Evolutionary conservation across 2,329 filamentous ascomycete species (phyloP).

Genomic region (Aureobasidium vineae): DNA sequence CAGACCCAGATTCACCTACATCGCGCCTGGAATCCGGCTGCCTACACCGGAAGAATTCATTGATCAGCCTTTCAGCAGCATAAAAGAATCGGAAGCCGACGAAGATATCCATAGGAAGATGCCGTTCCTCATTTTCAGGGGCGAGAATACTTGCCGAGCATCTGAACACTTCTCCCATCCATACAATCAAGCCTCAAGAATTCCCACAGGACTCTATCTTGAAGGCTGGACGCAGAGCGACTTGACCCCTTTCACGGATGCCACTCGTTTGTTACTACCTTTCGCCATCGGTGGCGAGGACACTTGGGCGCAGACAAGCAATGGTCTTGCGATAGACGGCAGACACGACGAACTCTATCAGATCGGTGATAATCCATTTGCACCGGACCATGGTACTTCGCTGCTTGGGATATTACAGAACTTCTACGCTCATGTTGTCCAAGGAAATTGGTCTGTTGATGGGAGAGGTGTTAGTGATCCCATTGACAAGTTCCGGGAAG

Average conservation of each 20-base stretch:
- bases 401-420: neutral
- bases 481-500: neutral
- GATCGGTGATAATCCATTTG: conserved; percentile 4
- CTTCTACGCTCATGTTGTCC: neutral
- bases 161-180: neutral
- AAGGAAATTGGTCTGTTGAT: neutral
- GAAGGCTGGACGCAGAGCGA: neutral
- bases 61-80: neutral
- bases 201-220: neutral
- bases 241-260: neutral
- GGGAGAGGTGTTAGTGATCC: neutral
- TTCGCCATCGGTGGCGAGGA: neutral
- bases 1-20: neutral
- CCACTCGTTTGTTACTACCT: neutral
- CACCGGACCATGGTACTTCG: neutral
- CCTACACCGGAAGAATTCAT: neutral
- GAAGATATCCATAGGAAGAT: neutral
- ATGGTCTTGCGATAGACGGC: neutral
- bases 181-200: neutral
- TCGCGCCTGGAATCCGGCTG: neutral
- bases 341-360: neutral
- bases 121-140: neutral
- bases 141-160: neutral
- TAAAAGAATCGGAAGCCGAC: neutral
- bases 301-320: conserved; percentile 2